Base-by-base conservation (phyloP, 805 yeast genomes). In the Starmerella khaoyaiensis region DNA sequence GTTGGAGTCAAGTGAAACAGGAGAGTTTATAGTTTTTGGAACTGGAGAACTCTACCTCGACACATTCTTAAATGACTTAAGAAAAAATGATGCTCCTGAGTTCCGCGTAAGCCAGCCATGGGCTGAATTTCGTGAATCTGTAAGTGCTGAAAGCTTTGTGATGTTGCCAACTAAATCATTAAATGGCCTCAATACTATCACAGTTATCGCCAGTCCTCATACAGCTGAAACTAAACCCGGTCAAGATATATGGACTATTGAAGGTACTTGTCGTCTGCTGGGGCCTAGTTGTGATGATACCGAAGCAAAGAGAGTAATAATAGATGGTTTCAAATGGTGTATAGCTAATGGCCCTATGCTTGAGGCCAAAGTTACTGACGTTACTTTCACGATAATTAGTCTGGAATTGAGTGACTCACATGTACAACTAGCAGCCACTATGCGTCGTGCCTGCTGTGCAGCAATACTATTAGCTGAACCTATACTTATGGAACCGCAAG, bases 21-120 rank as follows among this genome's bases (percentile, higher is more conserved):
- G 96, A 2, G 96, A 84, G 49, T 82, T 79, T 53, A 74, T 75
- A 1, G 55, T 90, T 0, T 51, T 75, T 20, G 95, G 90, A 0
- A 71, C 82, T 8, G 98, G 98, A 5, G 97, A 90, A 52, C 50
- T 87, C 14, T 82, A 81, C 52, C 55, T 90, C 58, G 97, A 90
- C 56, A 80, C 90, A 48, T 60, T 79, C 18, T 57, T 90, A 27
- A 79, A 76, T 54, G 95, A 83, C 51, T 58, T 90, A 30, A 63
- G 96, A 45, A 55, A 62, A 49, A 68, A 78, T 0, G 71, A 69
- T 17, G 65, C 12, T 3, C 9, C n/a, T n/a, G 79, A 76, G 35
- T 71, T 90, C 37, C 79, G 76, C 52, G 78, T 83, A 2, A 79
- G 95, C 33, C 90, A 78, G 51, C 94, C 97, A 3, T 68, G 77